Conservation (phyloP, 495 filamentous ascomycete genomes). For the Podospora fimiseda region DNA sequence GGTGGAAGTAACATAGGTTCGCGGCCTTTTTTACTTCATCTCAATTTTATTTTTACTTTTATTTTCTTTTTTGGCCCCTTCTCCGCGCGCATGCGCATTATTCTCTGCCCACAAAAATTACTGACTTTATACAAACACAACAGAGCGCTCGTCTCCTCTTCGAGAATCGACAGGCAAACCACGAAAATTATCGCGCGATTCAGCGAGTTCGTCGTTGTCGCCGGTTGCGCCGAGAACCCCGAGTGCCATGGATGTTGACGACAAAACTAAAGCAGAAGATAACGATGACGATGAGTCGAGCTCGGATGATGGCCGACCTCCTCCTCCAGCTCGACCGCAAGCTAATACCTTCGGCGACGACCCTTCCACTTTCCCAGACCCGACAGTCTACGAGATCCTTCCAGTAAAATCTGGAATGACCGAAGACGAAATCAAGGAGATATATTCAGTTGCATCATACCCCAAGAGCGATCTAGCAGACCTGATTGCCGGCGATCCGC, state of each 20-base stretch:
- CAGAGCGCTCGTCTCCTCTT: conserved; percentile 42
- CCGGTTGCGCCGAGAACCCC: conserved; percentile 46
- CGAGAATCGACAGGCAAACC: conserved; percentile 36
- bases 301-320: conserved; percentile 71
- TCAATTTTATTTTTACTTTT: background rate
- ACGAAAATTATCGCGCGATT: conserved; percentile 46
- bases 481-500: conserved; percentile 79
- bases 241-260: conserved; percentile 44
- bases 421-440: conserved; percentile 73
- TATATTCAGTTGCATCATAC: conserved; percentile 80
- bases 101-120: conserved; percentile 1
- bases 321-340: conserved; percentile 66
- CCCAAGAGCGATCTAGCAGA: conserved; percentile 72
- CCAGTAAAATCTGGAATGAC: conserved; percentile 64
- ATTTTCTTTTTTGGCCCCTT: background rate
- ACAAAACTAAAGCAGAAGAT: conserved; percentile 43
- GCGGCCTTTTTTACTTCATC: conserved; percentile 12
- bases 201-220: conserved; percentile 60
- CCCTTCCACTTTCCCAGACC: conserved; percentile 85
- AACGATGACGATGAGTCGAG: conserved; percentile 51
- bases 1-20: conserved; percentile 62
- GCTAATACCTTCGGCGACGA: conserved; percentile 82
- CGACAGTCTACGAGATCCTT: conserved; percentile 90
- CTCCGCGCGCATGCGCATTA: too few relatives aligned
- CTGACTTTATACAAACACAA: conserved; percentile 4